These are phyloP conservation scores for Bocquillonia castaneifolia DNA, from an alignment of 441 rosid species.

Conservation along the genomic window DNA sequence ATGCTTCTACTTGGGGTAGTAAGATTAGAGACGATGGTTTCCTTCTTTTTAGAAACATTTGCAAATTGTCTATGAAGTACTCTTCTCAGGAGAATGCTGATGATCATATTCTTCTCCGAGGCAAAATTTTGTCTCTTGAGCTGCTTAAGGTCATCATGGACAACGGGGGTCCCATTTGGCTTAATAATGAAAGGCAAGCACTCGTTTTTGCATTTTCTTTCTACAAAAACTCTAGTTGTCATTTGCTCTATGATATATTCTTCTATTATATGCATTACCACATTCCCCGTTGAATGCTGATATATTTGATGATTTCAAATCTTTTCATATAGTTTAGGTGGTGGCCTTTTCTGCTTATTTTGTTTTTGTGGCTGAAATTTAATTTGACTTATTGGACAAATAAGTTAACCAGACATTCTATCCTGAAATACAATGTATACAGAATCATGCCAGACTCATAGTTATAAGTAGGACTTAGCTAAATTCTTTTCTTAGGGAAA, in stretches of 20 bases:
- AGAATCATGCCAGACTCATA: background rate
- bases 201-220: no score
- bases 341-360: background rate
- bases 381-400: background rate
- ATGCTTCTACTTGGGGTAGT: slow-evolving; percentile 27
- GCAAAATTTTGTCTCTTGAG: slow-evolving; percentile 82
- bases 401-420: background rate
- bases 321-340: background rate
- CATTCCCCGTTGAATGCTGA: background rate
- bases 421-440: background rate
- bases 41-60: slow-evolving; percentile 71
- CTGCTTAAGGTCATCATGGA: slow-evolving; percentile 76
- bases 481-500: background rate
- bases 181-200: slow-evolving; percentile 72
- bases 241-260: no score
- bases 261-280: background rate
- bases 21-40: slow-evolving; percentile 86
- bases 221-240: no score
- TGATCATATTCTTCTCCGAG: slow-evolving; percentile 88
- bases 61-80: slow-evolving; percentile 90
- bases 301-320: no score
- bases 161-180: slow-evolving; percentile 83
- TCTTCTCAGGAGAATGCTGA: slow-evolving; percentile 84
- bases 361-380: background rate
- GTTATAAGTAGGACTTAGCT: background rate